phyloP scores from a whole-genome alignment of 306 rosid genomes.

The Prunus campanulata region DNA sequence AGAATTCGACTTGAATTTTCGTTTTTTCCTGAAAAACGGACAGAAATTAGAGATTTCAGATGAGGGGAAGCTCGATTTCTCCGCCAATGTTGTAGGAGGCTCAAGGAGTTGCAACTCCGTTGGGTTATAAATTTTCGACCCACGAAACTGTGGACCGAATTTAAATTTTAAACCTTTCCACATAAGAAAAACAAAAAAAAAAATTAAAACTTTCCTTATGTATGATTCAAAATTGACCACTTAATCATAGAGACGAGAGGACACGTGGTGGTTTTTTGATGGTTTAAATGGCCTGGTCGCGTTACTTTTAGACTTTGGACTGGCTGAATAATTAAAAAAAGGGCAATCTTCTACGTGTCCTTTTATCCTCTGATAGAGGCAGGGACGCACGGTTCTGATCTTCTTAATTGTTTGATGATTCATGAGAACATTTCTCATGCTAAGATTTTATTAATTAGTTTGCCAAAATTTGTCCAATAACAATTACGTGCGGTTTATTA shows the following conservation, averaged over 20 bases:
- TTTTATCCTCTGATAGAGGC: background rate
- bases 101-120: background rate
- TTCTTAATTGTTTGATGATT: background rate
- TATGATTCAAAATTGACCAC: background rate
- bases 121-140: background rate
- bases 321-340: background rate
- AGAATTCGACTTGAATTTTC: background rate
- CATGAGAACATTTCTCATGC: background rate
- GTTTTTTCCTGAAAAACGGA: background rate
- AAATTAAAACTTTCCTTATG: background rate
- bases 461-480: background rate
- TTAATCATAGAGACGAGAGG: background rate
- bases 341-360: background rate
- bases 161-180: background rate
- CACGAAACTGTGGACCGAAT: background rate
- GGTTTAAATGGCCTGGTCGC: background rate
- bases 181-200: too few relatives aligned
- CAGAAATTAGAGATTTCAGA: background rate
- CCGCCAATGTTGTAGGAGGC: slow-evolving; percentile 5
- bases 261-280: background rate
- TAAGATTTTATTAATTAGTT: background rate
- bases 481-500: too few relatives aligned
- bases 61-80: slow-evolving; percentile 7
- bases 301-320: background rate
- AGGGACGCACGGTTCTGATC: too few relatives aligned